Conservation (phyloP, 2,329 filamentous ascomycete genomes). For the Akanthomyces muscarius region DNA sequence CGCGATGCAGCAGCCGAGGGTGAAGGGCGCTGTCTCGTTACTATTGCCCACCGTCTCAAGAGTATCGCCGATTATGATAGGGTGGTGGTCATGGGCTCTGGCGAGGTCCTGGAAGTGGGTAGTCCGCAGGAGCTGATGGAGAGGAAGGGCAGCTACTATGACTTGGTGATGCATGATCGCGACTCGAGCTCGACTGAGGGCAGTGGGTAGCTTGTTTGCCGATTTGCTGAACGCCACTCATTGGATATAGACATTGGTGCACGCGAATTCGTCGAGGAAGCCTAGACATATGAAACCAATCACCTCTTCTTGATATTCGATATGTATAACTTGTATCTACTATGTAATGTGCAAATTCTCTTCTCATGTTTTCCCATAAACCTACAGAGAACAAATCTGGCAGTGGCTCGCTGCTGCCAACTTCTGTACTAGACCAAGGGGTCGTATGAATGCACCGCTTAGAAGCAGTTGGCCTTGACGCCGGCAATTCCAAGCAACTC, state of each 20-base stretch:
- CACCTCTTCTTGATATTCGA: no score
- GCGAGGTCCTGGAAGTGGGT: slow-evolving; percentile 51
- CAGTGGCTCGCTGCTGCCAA: no score
- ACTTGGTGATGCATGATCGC: slow-evolving; percentile 53
- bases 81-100: slow-evolving; percentile 54
- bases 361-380: no score
- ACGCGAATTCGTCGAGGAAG: neutral
- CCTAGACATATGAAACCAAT: no score
- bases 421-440: no score
- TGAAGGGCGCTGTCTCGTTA: slow-evolving; percentile 49
- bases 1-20: slow-evolving; percentile 40
- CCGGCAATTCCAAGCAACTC: slow-evolving; percentile 23
- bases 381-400: no score
- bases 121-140: slow-evolving; percentile 45
- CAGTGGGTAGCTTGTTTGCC: neutral
- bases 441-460: neutral
- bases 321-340: no score
- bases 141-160: slow-evolving; percentile 44
- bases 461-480: slow-evolving; percentile 24
- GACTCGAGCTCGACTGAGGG: slow-evolving; percentile 27
- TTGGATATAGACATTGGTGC: no score
- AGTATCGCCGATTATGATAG: slow-evolving; percentile 59
- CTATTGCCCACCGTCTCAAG: slow-evolving; percentile 53
- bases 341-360: no score
- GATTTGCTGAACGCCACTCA: neutral